phyloP scores from a whole-genome alignment of 2,329 filamentous ascomycete species.

The Botrytis fragariae region DNA sequence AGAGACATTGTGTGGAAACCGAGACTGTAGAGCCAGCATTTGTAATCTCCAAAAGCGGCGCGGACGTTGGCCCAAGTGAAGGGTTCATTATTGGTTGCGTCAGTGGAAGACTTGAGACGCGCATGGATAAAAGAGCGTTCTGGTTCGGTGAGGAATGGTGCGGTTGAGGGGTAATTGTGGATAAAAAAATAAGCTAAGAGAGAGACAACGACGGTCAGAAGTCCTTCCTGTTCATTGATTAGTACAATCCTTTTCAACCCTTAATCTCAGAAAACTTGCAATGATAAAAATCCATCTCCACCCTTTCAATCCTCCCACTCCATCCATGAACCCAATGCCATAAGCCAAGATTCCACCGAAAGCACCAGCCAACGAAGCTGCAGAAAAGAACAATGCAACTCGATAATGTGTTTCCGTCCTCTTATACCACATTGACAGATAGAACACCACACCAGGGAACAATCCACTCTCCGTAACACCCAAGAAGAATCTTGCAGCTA shows the following conservation, averaged over 20 bases:
- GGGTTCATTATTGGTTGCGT: conserved; percentile 64
- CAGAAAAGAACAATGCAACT: conserved; percentile 55
- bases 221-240: conserved; percentile 46
- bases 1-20: conserved; percentile 72
- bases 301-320: conserved; percentile 50
- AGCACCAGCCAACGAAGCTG: conserved; percentile 53
- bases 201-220: conserved; percentile 52
- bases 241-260: background rate
- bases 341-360: conserved; percentile 58
- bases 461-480: conserved; percentile 56
- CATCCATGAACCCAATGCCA: conserved; percentile 54
- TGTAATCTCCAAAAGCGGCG: conserved; percentile 63
- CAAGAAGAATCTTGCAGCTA: conserved; percentile 54
- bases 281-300: conserved; percentile 62
- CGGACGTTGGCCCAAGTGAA: conserved; percentile 67
- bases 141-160: conserved; percentile 54
- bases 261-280: conserved; percentile 38
- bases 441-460: conserved; percentile 52
- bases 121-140: conserved; percentile 46
- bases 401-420: conserved; percentile 53
- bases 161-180: conserved; percentile 61
- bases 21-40: conserved; percentile 70
- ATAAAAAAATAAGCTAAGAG: conserved; percentile 57
- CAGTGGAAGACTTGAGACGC: conserved; percentile 65
- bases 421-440: conserved; percentile 52